Evolutionary conservation across 352 stramenopile genomes (phyloP).

Genomic region (Thraustochytrium sp.): DNA sequence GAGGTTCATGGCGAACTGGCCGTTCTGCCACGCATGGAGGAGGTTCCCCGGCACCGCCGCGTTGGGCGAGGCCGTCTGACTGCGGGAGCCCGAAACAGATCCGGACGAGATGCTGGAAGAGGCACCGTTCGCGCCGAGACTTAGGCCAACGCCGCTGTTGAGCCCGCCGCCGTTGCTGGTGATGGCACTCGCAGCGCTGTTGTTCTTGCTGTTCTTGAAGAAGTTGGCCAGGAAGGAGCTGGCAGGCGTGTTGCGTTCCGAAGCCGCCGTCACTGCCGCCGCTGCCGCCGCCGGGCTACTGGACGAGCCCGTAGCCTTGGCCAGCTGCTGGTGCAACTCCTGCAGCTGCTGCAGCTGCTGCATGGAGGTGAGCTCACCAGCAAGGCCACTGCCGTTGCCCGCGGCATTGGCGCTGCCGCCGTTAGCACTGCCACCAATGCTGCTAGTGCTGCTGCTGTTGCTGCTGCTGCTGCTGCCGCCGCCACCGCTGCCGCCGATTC

Average conservation of each 20-base stretch:
- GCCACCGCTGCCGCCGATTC: not conserved
- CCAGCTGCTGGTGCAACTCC: not conserved
- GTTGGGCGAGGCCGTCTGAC: not conserved
- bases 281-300: too few relatives aligned
- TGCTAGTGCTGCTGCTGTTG: not conserved
- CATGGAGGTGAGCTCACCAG: not conserved
- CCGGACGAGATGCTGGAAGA: too few relatives aligned
- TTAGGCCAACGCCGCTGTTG: too few relatives aligned
- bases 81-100: too few relatives aligned
- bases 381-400: not conserved
- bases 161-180: too few relatives aligned
- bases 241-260: not conserved
- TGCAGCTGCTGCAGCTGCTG: not conserved
- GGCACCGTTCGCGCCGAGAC: too few relatives aligned
- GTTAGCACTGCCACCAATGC: not conserved
- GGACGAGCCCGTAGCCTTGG: not conserved
- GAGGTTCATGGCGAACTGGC: constrained; percentile 8
- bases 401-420: not conserved
- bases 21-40: not conserved
- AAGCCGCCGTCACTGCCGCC: too few relatives aligned
- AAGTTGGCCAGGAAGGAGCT: not conserved
- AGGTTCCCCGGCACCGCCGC: not conserved
- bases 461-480: not conserved
- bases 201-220: too few relatives aligned
- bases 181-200: too few relatives aligned